phyloP scores from a whole-genome alignment of 768 basidiomycete genomes.

The Gymnopilus dilepis region DNA sequence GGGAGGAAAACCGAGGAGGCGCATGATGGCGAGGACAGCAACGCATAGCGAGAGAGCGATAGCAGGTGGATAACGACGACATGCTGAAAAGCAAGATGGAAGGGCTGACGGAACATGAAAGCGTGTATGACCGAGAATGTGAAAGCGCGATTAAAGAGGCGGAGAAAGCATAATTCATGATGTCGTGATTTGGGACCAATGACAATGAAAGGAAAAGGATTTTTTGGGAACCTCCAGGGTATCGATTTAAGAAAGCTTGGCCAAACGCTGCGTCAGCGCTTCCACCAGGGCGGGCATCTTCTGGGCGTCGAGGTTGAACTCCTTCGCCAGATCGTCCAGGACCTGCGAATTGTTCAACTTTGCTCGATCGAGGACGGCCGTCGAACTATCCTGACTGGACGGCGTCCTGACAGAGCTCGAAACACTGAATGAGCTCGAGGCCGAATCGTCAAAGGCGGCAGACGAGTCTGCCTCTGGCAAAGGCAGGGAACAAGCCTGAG shows the following conservation, averaged over 20 bases:
- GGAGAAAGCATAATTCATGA: not conserved
- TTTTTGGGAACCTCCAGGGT: not conserved
- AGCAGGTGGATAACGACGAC: slow-evolving; percentile 15
- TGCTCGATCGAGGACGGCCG: slow-evolving; percentile 8
- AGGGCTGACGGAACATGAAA: not conserved
- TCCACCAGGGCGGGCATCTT: slow-evolving; percentile 73
- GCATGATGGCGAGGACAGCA: not conserved
- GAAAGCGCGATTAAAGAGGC: not conserved
- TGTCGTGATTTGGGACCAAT: not conserved
- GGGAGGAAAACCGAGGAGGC: slow-evolving; percentile 10
- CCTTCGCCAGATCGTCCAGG: slow-evolving; percentile 65
- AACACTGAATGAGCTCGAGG: slow-evolving; percentile 21
- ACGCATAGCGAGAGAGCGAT: slow-evolving; percentile 13
- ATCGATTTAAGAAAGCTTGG: slow-evolving; percentile 20
- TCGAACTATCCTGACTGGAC: slow-evolving; percentile 22
- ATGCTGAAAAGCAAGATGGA: slow-evolving; percentile 14
- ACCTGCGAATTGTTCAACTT: slow-evolving; percentile 16
- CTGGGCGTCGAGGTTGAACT: slow-evolving; percentile 76
- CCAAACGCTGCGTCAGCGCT: slow-evolving; percentile 66
- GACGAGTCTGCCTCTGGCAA: slow-evolving; percentile 22
- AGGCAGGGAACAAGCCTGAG: slow-evolving; percentile 33
- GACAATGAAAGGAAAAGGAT: not conserved
- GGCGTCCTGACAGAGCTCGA: slow-evolving; percentile 32
- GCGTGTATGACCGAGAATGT: not conserved
- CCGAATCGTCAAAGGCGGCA: slow-evolving; percentile 20